Conservation (phyloP, 306 rosid species). For the Prunus fruticosa region DNA sequence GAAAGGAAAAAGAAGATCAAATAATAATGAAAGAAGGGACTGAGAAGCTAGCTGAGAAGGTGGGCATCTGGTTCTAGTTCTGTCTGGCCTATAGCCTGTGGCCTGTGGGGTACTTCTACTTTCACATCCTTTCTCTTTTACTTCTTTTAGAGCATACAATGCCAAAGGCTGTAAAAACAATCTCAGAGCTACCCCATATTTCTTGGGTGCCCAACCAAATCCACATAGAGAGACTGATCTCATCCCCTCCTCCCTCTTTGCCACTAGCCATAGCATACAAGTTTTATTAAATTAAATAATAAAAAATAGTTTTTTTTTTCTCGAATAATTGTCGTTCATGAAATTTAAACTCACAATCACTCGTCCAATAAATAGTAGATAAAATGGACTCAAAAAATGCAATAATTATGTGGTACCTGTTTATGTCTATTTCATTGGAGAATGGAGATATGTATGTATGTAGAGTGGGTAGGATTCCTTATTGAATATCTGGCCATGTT, state of each 20-base stretch:
- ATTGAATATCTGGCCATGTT: slow-evolving; percentile 27
- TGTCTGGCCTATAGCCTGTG: background rate
- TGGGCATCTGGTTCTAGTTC: slow-evolving; percentile 1
- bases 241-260: background rate
- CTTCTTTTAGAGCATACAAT: slow-evolving; percentile 25
- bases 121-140: slow-evolving; percentile 5
- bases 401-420: slow-evolving; percentile 2
- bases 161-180: slow-evolving; percentile 25
- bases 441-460: slow-evolving; percentile 1
- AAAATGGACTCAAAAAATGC: too few relatives aligned
- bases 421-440: slow-evolving; percentile 2
- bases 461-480: slow-evolving; percentile 26
- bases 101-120: background rate
- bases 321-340: too few relatives aligned
- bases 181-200: slow-evolving; percentile 9
- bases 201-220: slow-evolving; percentile 22
- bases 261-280: background rate
- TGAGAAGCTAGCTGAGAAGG: background rate
- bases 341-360: too few relatives aligned
- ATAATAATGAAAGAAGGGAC: slow-evolving; percentile 1
- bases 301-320: background rate
- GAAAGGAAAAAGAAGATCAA: background rate
- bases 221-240: background rate
- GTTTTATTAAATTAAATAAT: background rate
- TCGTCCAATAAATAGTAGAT: background rate